Conservation (phyloP, 2,329 filamentous ascomycete species). For the Aspergillus uvarum region DNA sequence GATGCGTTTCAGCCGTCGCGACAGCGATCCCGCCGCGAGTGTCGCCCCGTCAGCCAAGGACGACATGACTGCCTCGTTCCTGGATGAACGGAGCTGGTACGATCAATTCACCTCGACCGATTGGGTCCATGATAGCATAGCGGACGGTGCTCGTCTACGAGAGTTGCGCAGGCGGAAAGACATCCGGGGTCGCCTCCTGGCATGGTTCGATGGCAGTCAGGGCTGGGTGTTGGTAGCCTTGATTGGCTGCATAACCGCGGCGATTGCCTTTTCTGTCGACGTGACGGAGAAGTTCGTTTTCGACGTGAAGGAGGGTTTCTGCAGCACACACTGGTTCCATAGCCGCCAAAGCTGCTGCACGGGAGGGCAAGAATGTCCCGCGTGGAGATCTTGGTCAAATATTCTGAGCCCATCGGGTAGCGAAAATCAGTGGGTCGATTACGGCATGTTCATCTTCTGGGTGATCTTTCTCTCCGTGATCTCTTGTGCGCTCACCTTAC, state of each 20-base stretch:
- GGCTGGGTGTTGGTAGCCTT: conserved; percentile 93
- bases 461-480: conserved; percentile 68
- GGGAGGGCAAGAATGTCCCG: conserved; percentile 54
- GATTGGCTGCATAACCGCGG: conserved; percentile 81
- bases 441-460: conserved; percentile 69
- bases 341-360: conserved; percentile 68
- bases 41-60: conserved; percentile 48
- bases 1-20: conserved; percentile 51
- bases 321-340: conserved; percentile 67
- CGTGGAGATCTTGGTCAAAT: conserved; percentile 67
- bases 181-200: conserved; percentile 73
- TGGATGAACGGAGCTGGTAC: conserved; percentile 93
- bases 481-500: conserved; percentile 77
- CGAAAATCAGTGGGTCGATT: conserved; percentile 68
- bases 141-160: conserved; percentile 86
- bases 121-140: conserved; percentile 97
- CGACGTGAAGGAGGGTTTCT: conserved; percentile 90
- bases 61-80: conserved; percentile 58
- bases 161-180: conserved; percentile 78
- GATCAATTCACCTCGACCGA: conserved; percentile 97
- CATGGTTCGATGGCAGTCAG: conserved; percentile 81
- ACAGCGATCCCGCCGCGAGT: conserved; percentile 44
- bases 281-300: conserved; percentile 82
- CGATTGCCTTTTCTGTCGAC: conserved; percentile 85
- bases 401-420: conserved; percentile 55